phyloP scores from a whole-genome alignment of 2,329 filamentous ascomycete genomes.

The Ophiosphaerella herpotricha region DNA sequence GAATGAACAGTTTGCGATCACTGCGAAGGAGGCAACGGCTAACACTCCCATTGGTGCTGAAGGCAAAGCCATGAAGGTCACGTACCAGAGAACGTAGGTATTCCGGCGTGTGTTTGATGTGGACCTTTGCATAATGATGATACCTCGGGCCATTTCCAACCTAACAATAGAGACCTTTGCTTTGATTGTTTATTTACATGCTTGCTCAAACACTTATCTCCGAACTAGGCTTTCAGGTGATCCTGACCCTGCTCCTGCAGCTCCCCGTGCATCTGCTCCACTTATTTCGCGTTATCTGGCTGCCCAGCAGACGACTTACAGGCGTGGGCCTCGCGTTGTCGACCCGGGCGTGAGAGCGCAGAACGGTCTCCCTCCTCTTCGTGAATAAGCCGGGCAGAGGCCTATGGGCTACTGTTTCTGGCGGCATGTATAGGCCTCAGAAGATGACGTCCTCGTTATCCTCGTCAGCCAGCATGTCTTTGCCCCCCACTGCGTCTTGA shows the following conservation, averaged over 20 bases:
- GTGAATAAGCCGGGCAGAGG: neutral
- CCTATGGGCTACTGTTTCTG: neutral
- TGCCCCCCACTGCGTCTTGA: slow-evolving; percentile 49
- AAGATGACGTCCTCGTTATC: slow-evolving; percentile 90
- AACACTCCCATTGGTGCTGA: slow-evolving; percentile 79
- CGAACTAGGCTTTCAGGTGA: neutral
- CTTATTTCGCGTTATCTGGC: neutral
- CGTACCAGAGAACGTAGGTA: slow-evolving; percentile 83
- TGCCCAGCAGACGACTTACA: no score
- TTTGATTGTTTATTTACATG: slow-evolving; percentile 7
- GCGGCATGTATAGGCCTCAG: slow-evolving; percentile 44
- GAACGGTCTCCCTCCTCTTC: no score
- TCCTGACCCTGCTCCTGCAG: neutral
- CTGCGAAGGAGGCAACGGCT: slow-evolving; percentile 89
- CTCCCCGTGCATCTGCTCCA: neutral
- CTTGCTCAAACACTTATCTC: slow-evolving; percentile 13
- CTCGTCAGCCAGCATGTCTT: slow-evolving; percentile 73
- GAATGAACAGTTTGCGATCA: slow-evolving; percentile 83
- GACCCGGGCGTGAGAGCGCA: no score
- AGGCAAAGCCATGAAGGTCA: slow-evolving; percentile 85
- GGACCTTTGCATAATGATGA: slow-evolving; percentile 29
- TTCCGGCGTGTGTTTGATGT: slow-evolving; percentile 14
- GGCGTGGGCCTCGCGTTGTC: no score
- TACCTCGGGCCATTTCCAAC: slow-evolving; percentile 18
- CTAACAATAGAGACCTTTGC: slow-evolving; percentile 2